Conservation (phyloP, 352 stramenopile genomes). For the Pythium dissotocum region DNA sequence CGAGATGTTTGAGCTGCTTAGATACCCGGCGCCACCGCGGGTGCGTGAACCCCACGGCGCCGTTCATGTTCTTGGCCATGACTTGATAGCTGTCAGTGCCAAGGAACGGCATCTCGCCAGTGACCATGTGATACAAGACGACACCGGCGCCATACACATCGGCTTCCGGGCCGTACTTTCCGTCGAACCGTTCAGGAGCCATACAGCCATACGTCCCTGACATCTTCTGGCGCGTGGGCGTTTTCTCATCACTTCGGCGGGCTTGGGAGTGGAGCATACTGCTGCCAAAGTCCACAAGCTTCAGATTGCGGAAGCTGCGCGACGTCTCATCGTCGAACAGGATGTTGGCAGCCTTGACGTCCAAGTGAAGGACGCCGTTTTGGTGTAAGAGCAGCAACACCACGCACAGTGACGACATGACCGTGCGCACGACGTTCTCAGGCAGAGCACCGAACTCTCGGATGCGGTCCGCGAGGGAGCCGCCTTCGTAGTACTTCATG, state of each 20-base stretch:
- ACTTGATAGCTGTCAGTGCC: slow-evolving; percentile 47
- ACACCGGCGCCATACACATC: slow-evolving; percentile 68
- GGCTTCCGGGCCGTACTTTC: slow-evolving; percentile 42
- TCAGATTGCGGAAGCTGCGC: slow-evolving; percentile 48
- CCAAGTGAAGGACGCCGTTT: slow-evolving; percentile 55
- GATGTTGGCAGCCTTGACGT: slow-evolving; percentile 69
- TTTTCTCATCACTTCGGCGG: not conserved
- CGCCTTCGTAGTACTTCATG: slow-evolving; percentile 64
- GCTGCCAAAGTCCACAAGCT: slow-evolving; percentile 73
- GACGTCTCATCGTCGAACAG: slow-evolving; percentile 49
- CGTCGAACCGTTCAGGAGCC: slow-evolving; percentile 63
- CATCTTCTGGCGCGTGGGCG: slow-evolving; percentile 15
- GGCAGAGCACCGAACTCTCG: slow-evolving; percentile 31
- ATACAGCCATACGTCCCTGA: slow-evolving; percentile 64
- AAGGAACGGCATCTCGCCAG: slow-evolving; percentile 47
- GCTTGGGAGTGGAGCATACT: slow-evolving; percentile 27
- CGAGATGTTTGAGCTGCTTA: slow-evolving; percentile 34
- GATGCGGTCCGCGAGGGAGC: slow-evolving; percentile 54
- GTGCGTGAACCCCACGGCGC: slow-evolving; percentile 44
- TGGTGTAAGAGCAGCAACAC: slow-evolving; percentile 53
- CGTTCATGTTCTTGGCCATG: slow-evolving; percentile 68
- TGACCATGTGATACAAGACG: slow-evolving; percentile 66
- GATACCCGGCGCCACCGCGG: slow-evolving; percentile 44
- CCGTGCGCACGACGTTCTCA: slow-evolving; percentile 36
- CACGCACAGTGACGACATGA: slow-evolving; percentile 49